Conservation (phyloP, 495 filamentous ascomycete genomes). For the Penicillium herquei region DNA sequence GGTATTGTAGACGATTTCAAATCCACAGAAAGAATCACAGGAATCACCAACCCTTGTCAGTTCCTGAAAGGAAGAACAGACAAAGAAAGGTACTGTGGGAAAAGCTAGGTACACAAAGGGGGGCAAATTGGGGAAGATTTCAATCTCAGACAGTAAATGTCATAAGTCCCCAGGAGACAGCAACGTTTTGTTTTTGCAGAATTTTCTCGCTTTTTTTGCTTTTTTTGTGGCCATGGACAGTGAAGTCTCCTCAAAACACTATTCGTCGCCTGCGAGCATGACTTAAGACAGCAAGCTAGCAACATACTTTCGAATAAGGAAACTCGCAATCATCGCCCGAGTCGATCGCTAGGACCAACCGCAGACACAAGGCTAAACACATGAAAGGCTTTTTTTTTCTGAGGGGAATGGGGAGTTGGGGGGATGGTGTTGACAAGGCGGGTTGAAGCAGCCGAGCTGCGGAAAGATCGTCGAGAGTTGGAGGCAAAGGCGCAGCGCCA, state of each 20-base stretch:
- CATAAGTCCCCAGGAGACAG: constrained; percentile 21
- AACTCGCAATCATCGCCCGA: neutral
- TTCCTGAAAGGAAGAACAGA: neutral
- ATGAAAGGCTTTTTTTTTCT: constrained; percentile 32
- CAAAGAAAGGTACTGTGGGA: constrained; percentile 7
- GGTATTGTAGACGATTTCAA: constrained; percentile 19
- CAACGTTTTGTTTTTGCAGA: constrained; percentile 25
- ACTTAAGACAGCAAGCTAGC: neutral
- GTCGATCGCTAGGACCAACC: neutral
- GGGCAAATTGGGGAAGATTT: constrained; percentile 11
- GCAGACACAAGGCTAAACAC: constrained; percentile 29
- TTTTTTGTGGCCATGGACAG: constrained; percentile 29
- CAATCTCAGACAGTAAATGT: constrained; percentile 14
- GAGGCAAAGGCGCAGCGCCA: constrained; percentile 32
- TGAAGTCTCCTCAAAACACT: too few species aligned
- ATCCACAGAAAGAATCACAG: constrained; percentile 24
- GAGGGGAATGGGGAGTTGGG: constrained; percentile 6
- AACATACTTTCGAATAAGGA: neutral
- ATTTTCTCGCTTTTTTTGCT: constrained; percentile 34
- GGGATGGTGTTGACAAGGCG: neutral
- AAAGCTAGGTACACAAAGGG: constrained; percentile 30
- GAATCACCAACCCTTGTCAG: constrained; percentile 5
- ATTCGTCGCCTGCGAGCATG: too few species aligned
- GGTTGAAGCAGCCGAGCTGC: constrained; percentile 18
- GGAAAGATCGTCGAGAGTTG: constrained; percentile 26